Percentiles rank a stretch among this genome's conserved stretches.
Conservation (phyloP, 1,284 basidiomycete species). For the Papiliotrema terrestris region DNA sequence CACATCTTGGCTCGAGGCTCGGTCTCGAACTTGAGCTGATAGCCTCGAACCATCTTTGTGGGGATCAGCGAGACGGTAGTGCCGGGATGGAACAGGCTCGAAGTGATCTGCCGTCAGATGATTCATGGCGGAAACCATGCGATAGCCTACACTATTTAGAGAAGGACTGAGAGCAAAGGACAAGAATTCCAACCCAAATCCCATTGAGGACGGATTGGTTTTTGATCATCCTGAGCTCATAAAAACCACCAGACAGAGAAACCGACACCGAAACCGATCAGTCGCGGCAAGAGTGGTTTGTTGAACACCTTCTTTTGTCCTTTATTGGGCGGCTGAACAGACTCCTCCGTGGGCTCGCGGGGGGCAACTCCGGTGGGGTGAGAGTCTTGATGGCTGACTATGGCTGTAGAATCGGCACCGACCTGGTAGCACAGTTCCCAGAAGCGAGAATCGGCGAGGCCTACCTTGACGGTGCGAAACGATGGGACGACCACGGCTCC, state of each 20-base stretch:
- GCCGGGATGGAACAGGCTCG: background rate
- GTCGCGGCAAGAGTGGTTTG: background rate
- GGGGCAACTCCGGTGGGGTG: background rate
- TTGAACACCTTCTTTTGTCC: conserved; percentile 1
- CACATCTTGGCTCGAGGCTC: background rate
- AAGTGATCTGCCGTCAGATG: background rate
- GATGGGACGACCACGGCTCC: background rate
- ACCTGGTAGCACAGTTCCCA: background rate
- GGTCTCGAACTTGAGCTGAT: background rate
- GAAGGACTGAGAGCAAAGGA: no score
- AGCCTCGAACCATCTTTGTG: background rate
- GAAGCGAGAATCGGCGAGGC: background rate
- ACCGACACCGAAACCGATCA: background rate
- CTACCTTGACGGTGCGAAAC: background rate
- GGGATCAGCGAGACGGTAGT: background rate
- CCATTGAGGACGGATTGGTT: background rate
- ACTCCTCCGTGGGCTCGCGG: background rate
- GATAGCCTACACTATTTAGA: background rate
- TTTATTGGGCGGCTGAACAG: background rate
- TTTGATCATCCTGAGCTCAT: background rate
- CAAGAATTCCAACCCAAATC: background rate
- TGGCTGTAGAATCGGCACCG: background rate
- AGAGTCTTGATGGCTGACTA: background rate
- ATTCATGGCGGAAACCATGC: background rate
- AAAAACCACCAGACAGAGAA: background rate